phyloP scores from a whole-genome alignment of 768 basidiomycete genomes.

The Fistulinella prunicolor region DNA sequence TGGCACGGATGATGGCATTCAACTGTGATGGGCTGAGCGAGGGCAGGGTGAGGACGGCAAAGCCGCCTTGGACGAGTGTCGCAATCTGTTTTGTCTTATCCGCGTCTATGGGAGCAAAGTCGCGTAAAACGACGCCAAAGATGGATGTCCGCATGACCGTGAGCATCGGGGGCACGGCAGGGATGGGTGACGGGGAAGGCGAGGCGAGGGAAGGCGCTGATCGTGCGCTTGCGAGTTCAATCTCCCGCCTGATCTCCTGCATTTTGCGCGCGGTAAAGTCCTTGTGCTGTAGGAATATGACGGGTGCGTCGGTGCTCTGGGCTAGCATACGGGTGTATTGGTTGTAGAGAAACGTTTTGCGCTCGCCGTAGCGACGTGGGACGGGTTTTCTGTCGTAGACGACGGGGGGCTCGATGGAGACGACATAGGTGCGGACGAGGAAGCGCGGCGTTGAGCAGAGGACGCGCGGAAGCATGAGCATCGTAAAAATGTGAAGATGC shows the following conservation, averaged over 20 bases:
- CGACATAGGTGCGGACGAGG: conserved; percentile 47
- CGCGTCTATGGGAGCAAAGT: conserved; percentile 50
- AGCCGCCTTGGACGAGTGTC: conserved; percentile 52
- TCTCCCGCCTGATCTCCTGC: conserved; percentile 64
- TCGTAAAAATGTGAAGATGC: too few species aligned
- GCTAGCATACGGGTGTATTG: conserved; percentile 74
- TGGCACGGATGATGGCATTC: conserved; percentile 58
- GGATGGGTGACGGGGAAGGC: too few species aligned
- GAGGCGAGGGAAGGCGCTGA: conserved; percentile 28
- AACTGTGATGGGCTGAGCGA: conserved; percentile 72
- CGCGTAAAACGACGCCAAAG: conserved; percentile 73
- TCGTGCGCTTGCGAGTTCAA: conserved; percentile 53
- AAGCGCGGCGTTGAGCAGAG: conserved; percentile 11
- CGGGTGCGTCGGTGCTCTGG: conserved; percentile 50
- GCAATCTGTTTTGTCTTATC: conserved; percentile 51
- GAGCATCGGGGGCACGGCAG: conserved; percentile 55
- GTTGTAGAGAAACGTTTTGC: conserved; percentile 79
- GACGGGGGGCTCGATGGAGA: conserved; percentile 53
- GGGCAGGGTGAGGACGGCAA: conserved; percentile 65
- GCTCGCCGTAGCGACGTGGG: conserved; percentile 70
- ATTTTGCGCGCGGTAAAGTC: conserved; percentile 71
- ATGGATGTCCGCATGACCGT: conserved; percentile 75
- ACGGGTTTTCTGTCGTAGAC: conserved; percentile 50
- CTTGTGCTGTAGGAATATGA: conserved; percentile 77
- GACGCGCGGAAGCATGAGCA: neutral